Evolutionary conservation across 495 filamentous ascomycete genomes (phyloP), one percentile per base, ranked within the genome.

Genomic region (Talaromyces adpressus): DNA sequence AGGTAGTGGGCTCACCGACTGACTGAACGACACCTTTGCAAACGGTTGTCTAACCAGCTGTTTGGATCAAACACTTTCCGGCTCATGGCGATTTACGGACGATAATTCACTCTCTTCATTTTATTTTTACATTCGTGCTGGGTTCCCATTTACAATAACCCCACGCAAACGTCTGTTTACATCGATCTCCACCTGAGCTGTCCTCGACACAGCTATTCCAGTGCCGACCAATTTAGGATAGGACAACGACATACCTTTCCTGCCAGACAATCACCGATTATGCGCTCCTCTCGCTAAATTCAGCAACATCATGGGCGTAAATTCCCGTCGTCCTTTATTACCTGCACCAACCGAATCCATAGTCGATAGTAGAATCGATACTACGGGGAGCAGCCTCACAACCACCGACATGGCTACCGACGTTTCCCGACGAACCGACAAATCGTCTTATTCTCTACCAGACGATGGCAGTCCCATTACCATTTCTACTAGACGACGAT

Each of bases 391-490:
- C 65, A 89, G 87, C 73, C 71, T 82, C 61, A 83, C 81, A 62
- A 79, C 80, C 53, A 88, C 85, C 75, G 92, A 96, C 78, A 78
- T 93, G 70, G 91, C 86, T 66, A 90, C 87, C 69, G 85, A 89
- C 74, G 66, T 91, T 68, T 92, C 89, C 72, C 88, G 89, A 68
- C 83, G 84, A 68, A 91, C 88, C 74, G 89, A 91, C 77, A 85
- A 84, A 78, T 88, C 88, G 58, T 88, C 90, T 61, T 97, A 95
- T 78, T 93, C 90, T 54, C 85, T 99, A 62, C 94, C 92, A 25
- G 93, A 96, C 75, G 93, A 99, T 86, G 95, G 94, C 69, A 92
- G 90, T 64, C 90, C 91, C 45, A 84, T 98, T 67, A 97, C 90
- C 59, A 93, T 98, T 68, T 68, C 87, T 69, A 93, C 92, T 64